Conservation (phyloP, 148 eudicot species). For the Chenopodium quinoa region DNA sequence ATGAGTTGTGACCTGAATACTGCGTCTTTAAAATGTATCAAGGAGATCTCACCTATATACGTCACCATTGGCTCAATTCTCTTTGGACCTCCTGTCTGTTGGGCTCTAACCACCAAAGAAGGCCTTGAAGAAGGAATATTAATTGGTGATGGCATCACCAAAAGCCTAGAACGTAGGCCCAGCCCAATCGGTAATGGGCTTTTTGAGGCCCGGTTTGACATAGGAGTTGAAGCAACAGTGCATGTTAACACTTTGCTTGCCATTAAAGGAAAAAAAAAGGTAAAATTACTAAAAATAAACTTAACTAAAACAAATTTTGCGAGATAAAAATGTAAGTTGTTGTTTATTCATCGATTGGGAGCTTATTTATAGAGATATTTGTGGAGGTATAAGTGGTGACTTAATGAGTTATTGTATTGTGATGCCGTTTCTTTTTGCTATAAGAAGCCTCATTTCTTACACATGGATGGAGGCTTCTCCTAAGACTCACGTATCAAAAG, state of each 20-base stretch:
- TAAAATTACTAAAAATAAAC: neutral
- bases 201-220: neutral
- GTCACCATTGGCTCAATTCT: neutral
- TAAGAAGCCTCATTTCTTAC: too few species aligned
- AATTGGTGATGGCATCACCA: neutral
- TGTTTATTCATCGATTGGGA: neutral
- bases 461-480: neutral
- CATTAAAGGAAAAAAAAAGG: neutral
- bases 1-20: neutral
- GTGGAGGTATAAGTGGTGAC: neutral
- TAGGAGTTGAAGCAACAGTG: neutral
- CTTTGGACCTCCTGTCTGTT: slow-evolving; percentile 7
- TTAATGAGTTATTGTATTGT: too few species aligned
- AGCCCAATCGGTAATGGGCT: neutral
- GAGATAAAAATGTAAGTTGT: neutral
- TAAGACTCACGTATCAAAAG: neutral
- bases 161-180: neutral
- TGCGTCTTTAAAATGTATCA: slow-evolving; percentile 1
- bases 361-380: neutral
- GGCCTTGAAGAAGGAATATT: neutral
- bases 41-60: neutral
- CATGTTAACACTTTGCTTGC: neutral
- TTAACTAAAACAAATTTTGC: neutral
- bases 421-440: too few species aligned
- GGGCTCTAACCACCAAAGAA: slow-evolving; percentile 9